Evolutionary conservation across 495 filamentous ascomycete species (phyloP), one percentile per base, ranked within the genome.

Genomic region (Penicillium chermesinum): DNA sequence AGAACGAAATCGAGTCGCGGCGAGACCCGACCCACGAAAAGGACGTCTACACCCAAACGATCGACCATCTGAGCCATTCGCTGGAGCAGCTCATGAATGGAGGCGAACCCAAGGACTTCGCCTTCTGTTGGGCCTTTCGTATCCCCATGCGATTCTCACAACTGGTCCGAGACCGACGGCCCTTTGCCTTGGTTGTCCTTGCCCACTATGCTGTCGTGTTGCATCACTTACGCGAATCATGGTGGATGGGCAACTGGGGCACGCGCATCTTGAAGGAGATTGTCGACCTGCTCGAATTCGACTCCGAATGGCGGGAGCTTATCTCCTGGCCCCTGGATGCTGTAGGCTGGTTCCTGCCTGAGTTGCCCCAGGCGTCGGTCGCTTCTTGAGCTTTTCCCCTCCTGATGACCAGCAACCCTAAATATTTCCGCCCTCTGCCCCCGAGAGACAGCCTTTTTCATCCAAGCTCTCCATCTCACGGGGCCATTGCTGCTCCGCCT

Each of bases 141-240:
- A 61, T 82, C 3, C 74, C 77, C 0, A 52, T 69, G 2, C 58
- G 64, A 9, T 85, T 81, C 54, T 53, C 80, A 12, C 67, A 73
- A 0, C 62, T 80, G 17, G 71, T 81, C 3, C 65, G 67, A 8
- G 57, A 73, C 33, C 67, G 66, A 8, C 64, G 73, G 30, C 79
- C 81, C 0, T 75, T 82, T 34, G 78, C 84, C 3, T 46, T 80
- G 30, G 64, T 76, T 8, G 61, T 79, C 9, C 63, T 80, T 2
- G 74, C 76, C 2, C 73, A 78, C 50, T 80, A 72, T 53, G 67
- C 70, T 5, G 69, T 78, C 13, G 59, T 76, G 10, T 50, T 80
- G 36, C 69, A 78, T 46, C 66, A 70, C 41, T 41, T 78, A 21
- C 60, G 76, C n/a, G 49, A 67, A 7, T 60, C 67, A 36, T 80